Evolutionary conservation across 2,329 filamentous ascomycete genomes (phyloP), one percentile per base, ranked within the genome.

Genomic region (Monosporascus sp.): DNA sequence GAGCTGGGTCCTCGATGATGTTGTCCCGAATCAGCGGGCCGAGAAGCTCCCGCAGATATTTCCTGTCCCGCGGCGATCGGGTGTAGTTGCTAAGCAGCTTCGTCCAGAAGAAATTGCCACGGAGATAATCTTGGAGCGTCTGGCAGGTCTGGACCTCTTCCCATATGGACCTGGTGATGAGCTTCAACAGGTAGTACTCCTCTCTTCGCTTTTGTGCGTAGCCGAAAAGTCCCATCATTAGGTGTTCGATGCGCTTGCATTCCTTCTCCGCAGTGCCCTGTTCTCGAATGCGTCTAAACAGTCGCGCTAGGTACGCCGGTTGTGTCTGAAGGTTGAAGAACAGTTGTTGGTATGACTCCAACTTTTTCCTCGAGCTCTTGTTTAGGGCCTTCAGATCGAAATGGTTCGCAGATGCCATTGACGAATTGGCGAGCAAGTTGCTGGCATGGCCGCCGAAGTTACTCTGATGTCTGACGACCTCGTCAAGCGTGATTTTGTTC

Each of bases 401-500:
- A 7, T 94, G 91, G 69, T 97, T 95, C 56, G 88, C 86, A 2
- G 90, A 96, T 2, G 87, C 83, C 57, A 96, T 92, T 49, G 92
- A 85, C n/a, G 85, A 88, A 72, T 94, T 97, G 54, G 89, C 89
- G 48, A 99, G 78, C 31, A 97, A 80, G 55, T 84, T 89, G 58
- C 91, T 88, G 22, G 92, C 86, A 65, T 94, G 88, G 2, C 93
- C 92, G 52, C 94, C 94, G 64, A 94, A 97, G 69, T 96, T 95
- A 75, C 88, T 93, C 67, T 99, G 94, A 67, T 97, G 94, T 64
- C 91, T 90, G 52, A 99, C 89, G 27, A 99, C 94, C 72, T 99
- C 95, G 66, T 99, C 94, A 4, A 99, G 80, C 0, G 94, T 97
- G 65, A 99, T 99, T 73, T 99, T 99, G 81, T 99, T 99, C 80